A percentile compares a stretch with the other conserved stretches of the same genome.
Evolutionary conservation across 140 eudicot genomes (phyloP).

Genomic region (Ambrosia hybrid): DNA sequence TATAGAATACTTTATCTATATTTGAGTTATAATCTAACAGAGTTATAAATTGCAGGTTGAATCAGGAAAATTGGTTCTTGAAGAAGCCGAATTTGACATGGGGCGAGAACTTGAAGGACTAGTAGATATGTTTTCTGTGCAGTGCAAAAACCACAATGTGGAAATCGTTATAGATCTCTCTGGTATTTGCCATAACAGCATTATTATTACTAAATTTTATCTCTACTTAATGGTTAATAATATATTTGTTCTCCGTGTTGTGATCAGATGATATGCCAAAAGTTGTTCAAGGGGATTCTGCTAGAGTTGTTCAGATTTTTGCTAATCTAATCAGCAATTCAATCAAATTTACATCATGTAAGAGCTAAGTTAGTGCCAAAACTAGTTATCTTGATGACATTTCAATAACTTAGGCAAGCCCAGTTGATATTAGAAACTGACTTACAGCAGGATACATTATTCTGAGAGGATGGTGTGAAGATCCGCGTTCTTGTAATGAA

Average conservation of each 20-base stretch:
- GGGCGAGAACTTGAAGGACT: conserved; percentile 97
- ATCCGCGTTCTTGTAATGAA: conserved; percentile 29
- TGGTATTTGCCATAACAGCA: conserved; percentile 45
- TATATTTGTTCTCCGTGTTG: conserved; percentile 21
- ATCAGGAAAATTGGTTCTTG: conserved; percentile 91
- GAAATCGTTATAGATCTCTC: conserved; percentile 90
- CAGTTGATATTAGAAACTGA: conserved; percentile 21
- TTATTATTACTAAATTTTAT: neutral
- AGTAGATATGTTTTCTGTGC: conserved; percentile 94
- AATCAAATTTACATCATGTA: conserved; percentile 89
- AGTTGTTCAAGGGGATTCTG: conserved; percentile 82
- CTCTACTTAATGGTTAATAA: conserved; percentile 9
- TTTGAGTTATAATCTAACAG: conserved; percentile 1
- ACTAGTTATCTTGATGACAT: conserved; percentile 11
- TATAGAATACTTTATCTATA: neutral
- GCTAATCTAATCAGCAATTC: conserved; percentile 96
- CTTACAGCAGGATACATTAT: conserved; percentile 87
- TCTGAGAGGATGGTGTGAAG: conserved; percentile 95
- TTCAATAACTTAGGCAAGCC: conserved; percentile 1
- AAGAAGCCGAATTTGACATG: conserved; percentile 82
- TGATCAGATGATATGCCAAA: conserved; percentile 85
- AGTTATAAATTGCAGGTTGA: conserved; percentile 63
- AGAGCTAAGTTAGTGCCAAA: too few species aligned
- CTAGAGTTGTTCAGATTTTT: conserved; percentile 88
- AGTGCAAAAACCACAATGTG: conserved; percentile 87